Percentiles rank a stretch among this genome's conserved stretches.
Conservation (phyloP, 139 green algal species). For the Gonium pectorale region DNA sequence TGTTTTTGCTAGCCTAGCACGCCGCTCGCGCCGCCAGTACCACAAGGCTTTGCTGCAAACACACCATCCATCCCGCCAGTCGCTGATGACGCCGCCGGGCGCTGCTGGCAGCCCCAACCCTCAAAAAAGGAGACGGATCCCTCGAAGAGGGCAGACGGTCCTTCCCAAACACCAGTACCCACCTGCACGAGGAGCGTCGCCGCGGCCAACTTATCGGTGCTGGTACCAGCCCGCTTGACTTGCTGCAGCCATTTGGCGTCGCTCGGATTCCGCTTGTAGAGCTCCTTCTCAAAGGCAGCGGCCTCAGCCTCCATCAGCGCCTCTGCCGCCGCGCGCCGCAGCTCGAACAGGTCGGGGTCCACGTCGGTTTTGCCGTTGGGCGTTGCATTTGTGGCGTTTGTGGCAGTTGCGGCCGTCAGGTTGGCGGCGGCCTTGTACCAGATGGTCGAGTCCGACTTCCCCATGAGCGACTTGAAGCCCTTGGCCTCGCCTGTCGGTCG, state of each 20-base stretch:
- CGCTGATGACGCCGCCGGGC: too few species aligned
- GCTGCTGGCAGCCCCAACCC: too few species aligned
- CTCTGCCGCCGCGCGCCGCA: conserved; percentile 37
- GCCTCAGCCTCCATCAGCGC: conserved; percentile 69
- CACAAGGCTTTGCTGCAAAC: too few species aligned
- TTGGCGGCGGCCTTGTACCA: conserved; percentile 73
- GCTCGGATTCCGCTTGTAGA: conserved; percentile 58
- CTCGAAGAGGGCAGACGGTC: too few species aligned
- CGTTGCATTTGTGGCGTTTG: neutral
- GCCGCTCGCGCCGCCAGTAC: too few species aligned
- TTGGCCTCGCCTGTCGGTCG: conserved; percentile 58
- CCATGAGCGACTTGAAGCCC: conserved; percentile 67
- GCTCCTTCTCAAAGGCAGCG: conserved; percentile 69
- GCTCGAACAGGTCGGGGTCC: conserved; percentile 46
- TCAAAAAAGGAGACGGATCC: too few species aligned
- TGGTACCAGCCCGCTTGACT: conserved; percentile 79
- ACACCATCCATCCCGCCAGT: too few species aligned
- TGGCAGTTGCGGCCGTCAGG: conserved; percentile 35
- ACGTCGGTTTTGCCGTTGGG: conserved; percentile 6
- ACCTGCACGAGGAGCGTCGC: conserved; percentile 87
- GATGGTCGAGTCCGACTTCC: conserved; percentile 65
- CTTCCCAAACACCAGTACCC: too few species aligned
- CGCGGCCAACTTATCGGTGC: conserved; percentile 86
- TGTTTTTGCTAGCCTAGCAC: too few species aligned
- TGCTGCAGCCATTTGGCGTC: conserved; percentile 85